phyloP scores from a whole-genome alignment of 306 rosid species.

The Casuarina cunninghamiana region DNA sequence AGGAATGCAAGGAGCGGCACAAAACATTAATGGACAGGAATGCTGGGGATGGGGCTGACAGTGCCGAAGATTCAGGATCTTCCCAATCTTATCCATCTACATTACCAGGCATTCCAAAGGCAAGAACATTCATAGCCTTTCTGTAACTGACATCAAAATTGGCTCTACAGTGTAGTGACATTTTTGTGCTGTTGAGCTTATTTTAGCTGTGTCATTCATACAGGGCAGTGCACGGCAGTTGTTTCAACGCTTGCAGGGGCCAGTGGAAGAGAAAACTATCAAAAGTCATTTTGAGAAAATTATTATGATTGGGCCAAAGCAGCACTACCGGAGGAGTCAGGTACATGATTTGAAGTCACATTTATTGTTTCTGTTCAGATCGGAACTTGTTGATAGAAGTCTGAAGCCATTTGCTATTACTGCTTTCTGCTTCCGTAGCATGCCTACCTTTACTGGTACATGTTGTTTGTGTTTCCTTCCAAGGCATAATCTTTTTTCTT shows the following conservation, averaged over 20 bases:
- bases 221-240: constrained; percentile 99
- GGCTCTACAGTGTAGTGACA: constrained; percentile 10
- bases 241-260: constrained; percentile 94
- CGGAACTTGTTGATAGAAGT: constrained; percentile 6
- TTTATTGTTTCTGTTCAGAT: background rate
- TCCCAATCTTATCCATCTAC: constrained; percentile 99
- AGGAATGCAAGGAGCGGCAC: constrained; percentile 97
- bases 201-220: constrained; percentile 29
- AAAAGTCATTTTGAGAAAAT: constrained; percentile 95
- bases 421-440: background rate
- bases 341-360: constrained; percentile 42
- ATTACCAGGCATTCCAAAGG: constrained; percentile 98
- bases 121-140: constrained; percentile 35
- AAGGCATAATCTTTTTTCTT: background rate
- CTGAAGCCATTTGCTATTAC: background rate
- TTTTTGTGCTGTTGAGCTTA: constrained; percentile 13
- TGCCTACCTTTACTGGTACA: background rate
- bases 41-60: constrained; percentile 95
- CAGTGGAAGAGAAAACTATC: constrained; percentile 93
- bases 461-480: background rate
- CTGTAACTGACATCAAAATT: background rate
- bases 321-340: constrained; percentile 73
- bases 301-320: constrained; percentile 88
- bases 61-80: constrained; percentile 99
- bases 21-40: constrained; percentile 82